Evolutionary conservation across 2,329 filamentous ascomycete species (phyloP).

Genomic region (Dothidotthia symphoricarpi): DNA sequence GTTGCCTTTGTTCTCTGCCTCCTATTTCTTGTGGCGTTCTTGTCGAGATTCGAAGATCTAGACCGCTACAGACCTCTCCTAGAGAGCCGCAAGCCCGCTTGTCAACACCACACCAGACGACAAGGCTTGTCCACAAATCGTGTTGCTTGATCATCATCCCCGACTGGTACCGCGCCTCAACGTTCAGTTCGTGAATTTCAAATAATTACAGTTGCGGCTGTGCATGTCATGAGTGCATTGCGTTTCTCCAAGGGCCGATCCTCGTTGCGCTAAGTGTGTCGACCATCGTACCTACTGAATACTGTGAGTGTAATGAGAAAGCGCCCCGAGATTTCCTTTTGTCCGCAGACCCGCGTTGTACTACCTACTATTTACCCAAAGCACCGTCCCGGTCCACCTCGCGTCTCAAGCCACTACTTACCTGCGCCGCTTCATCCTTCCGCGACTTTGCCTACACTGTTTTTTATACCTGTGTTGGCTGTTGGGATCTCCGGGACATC

Average conservation of each 20-base stretch:
- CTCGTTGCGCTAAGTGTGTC: too few relatives aligned
- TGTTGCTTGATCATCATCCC: conserved; percentile 6
- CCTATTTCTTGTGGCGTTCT: too few relatives aligned
- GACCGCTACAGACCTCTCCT: background rate
- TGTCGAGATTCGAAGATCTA: too few relatives aligned
- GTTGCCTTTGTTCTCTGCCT: too few relatives aligned
- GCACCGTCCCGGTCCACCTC: conserved; percentile 11
- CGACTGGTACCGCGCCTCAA: conserved; percentile 9
- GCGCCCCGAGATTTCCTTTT: conserved; percentile 8
- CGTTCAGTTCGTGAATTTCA: conserved; percentile 1
- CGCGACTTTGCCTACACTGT: background rate
- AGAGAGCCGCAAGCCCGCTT: conserved; percentile 12
- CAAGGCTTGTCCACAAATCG: background rate
- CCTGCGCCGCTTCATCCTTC: conserved; percentile 9
- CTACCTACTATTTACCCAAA: conserved; percentile 14
- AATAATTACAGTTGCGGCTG: conserved; percentile 5
- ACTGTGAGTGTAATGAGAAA: too few relatives aligned
- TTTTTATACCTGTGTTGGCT: too few relatives aligned
- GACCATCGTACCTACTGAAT: conserved; percentile 6
- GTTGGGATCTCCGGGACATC: too few relatives aligned
- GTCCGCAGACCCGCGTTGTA: conserved; percentile 10
- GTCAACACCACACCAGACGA: conserved; percentile 6
- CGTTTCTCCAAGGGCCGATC: background rate
- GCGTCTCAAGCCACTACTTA: conserved; percentile 24
- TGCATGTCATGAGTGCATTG: background rate